Evolutionary conservation across 805 yeast genomes (phyloP).

Genomic region (Yamadazyma nakazawae): DNA sequence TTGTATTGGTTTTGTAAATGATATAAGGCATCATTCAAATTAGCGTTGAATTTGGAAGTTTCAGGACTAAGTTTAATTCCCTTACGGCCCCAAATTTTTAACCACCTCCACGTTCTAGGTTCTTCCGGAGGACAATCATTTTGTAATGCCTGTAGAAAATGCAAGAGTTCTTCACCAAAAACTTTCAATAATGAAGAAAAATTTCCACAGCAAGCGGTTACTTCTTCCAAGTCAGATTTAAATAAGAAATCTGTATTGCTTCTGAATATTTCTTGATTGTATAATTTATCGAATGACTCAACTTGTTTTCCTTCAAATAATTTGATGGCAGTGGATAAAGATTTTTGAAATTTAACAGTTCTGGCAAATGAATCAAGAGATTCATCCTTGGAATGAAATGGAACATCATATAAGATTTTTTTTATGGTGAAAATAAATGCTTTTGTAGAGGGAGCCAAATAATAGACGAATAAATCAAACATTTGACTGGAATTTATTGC

Average conservation of each 20-base stretch:
- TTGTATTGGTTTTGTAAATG: slow-evolving; percentile 27
- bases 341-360: slow-evolving; percentile 43
- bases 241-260: slow-evolving; percentile 27
- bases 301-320: slow-evolving; percentile 56
- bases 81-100: slow-evolving; percentile 45
- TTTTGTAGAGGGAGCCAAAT: slow-evolving; percentile 70
- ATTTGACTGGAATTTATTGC: slow-evolving; percentile 41
- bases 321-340: slow-evolving; percentile 49
- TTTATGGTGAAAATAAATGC: slow-evolving; percentile 62
- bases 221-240: slow-evolving; percentile 69
- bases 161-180: slow-evolving; percentile 55
- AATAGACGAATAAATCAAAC: slow-evolving; percentile 62
- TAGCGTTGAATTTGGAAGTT: slow-evolving; percentile 10
- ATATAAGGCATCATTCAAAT: slow-evolving; percentile 34
- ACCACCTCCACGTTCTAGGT: slow-evolving; percentile 48
- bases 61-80: neutral
- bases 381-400: slow-evolving; percentile 41
- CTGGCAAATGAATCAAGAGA: slow-evolving; percentile 31
- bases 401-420: slow-evolving; percentile 56
- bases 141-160: slow-evolving; percentile 44
- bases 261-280: slow-evolving; percentile 52
- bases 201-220: slow-evolving; percentile 81
- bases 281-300: slow-evolving; percentile 55
- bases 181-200: slow-evolving; percentile 64
- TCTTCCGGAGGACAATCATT: slow-evolving; percentile 19